Base-by-base conservation (phyloP, 1,284 basidiomycete species). In the Vanrija sp. region DNA sequence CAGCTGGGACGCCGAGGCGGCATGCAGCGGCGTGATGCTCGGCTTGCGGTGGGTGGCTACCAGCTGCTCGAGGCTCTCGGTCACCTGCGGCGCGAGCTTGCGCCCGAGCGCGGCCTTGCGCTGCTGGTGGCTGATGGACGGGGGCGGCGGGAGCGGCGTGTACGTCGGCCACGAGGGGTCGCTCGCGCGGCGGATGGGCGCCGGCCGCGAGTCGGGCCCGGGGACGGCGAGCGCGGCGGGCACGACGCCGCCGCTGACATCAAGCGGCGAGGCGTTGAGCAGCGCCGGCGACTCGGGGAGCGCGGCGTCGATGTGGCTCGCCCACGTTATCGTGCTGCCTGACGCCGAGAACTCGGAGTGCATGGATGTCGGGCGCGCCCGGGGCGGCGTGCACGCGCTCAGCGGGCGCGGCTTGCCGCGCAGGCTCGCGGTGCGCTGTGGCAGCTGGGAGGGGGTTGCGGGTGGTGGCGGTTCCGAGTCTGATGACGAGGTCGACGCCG, bases 1-100 rank as follows among this genome's bases (percentile, higher is more conserved):
- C 6, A 54, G 51, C 19, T 19, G 19, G 42, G 23, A 43, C n/a
- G 23, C 42, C 5, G 42, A 43, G 42, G 23, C 18, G 12, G 42
- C 7, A 6, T 18, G 42, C 8, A 19, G 14, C 5, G 8, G 8
- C 9, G 18, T 6, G 42, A 19, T 8, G 15, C 8, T 8, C n/a
- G 40, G 15, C 8, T 43, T 43, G 34, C 34, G 34, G 34, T 34
- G 34, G 34, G 4, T 34, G 9, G 10, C 34, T 16, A 54, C 60
- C 5, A 72, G 63, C 15, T 56, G 46, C 50, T 69, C 67, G 8
- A 72, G 61, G 3, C 60, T 63, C 51, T 70, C 68, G 1, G 70
- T 70, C 45, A 65, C 54, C 15, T 55, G 53, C 15, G 66, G 65
- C 1, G 70, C 67, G 18, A 69, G 55, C 52, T 68, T 67, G 21